A percentile compares a stretch with the other conserved stretches of the same genome.
These are phyloP conservation scores for Hemileia vastatrix DNA, from an alignment of 1,284 basidiomycete genomes.

Conservation along the genomic window DNA sequence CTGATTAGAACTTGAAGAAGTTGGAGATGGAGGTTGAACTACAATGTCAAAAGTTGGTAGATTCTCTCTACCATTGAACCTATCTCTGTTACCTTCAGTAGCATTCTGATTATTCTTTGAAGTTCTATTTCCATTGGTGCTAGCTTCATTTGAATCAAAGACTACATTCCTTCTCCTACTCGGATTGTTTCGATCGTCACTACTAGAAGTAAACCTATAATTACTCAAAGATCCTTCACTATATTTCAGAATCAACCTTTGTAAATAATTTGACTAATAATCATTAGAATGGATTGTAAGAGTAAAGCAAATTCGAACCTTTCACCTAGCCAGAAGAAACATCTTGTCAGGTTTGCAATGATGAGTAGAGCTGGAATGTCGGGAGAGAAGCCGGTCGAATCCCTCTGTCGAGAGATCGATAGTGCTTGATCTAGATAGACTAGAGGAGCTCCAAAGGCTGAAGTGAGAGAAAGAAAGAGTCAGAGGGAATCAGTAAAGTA, in stretches of 20 bases:
- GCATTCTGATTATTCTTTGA: too few relatives aligned
- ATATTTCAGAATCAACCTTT: too few relatives aligned
- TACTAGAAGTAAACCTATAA: constrained; percentile 1
- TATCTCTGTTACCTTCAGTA: too few relatives aligned
- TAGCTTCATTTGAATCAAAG: too few relatives aligned
- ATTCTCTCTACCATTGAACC: too few relatives aligned
- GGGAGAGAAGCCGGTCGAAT: constrained; percentile 49
- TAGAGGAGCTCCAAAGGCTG: constrained; percentile 45
- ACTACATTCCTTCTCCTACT: too few relatives aligned
- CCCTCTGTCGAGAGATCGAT: constrained; percentile 29
- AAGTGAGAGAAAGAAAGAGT: too few relatives aligned
- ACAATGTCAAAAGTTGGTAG: too few relatives aligned
- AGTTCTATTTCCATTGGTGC: too few relatives aligned
- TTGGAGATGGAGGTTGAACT: too few relatives aligned
- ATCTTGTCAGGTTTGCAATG: constrained; percentile 6
- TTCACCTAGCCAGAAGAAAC: constrained; percentile 49
- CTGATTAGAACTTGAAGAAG: background rate
- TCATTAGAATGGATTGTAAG: constrained; percentile 48
- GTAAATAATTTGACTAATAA: constrained; percentile 48
- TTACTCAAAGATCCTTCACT: background rate
- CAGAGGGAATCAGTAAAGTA: too few relatives aligned
- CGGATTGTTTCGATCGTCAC: too few relatives aligned
- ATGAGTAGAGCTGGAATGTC: background rate
- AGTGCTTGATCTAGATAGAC: constrained; percentile 47
- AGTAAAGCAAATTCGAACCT: constrained; percentile 49